Evolutionary conservation across 169 alveolate species (phyloP).

Genomic region (Plasmodium coatneyi): DNA sequence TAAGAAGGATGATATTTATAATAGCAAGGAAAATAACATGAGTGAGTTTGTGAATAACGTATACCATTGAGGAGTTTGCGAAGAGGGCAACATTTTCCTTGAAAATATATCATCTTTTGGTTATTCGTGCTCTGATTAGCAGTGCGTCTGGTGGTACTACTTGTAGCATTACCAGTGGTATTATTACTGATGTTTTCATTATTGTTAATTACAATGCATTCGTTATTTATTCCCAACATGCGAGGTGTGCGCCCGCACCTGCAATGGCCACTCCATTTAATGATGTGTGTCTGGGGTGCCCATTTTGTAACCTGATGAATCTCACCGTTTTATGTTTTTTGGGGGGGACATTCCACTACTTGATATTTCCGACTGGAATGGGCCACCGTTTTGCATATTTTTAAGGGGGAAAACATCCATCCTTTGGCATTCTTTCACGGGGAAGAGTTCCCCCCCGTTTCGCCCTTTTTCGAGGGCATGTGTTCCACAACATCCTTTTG

Average conservation of each 20-base stretch:
- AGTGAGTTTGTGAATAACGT: conserved; percentile 69
- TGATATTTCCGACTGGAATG: not conserved
- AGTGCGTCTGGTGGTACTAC: not conserved
- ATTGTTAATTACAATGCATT: not conserved
- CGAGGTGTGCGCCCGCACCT: not conserved
- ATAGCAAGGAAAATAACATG: conserved; percentile 55
- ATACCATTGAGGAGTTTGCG: conserved; percentile 12
- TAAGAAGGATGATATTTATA: conserved; percentile 72
- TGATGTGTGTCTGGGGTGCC: not conserved
- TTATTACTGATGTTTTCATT: not conserved
- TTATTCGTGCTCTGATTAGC: not conserved
- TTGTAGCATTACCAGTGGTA: not conserved
- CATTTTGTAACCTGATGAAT: not conserved
- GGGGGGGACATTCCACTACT: not conserved
- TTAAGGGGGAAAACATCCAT: not conserved
- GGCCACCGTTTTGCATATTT: not conserved
- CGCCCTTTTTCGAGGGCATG: not conserved
- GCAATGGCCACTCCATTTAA: not conserved
- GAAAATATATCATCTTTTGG: conserved; percentile 3
- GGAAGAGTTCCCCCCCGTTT: not conserved
- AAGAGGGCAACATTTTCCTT: not conserved
- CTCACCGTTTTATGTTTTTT: not conserved
- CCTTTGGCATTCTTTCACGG: not conserved
- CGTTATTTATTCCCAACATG: not conserved
- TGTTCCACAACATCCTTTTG: not conserved